Conservation (phyloP, 2,329 filamentous ascomycete genomes). For the Trichoderma simmonsii region DNA sequence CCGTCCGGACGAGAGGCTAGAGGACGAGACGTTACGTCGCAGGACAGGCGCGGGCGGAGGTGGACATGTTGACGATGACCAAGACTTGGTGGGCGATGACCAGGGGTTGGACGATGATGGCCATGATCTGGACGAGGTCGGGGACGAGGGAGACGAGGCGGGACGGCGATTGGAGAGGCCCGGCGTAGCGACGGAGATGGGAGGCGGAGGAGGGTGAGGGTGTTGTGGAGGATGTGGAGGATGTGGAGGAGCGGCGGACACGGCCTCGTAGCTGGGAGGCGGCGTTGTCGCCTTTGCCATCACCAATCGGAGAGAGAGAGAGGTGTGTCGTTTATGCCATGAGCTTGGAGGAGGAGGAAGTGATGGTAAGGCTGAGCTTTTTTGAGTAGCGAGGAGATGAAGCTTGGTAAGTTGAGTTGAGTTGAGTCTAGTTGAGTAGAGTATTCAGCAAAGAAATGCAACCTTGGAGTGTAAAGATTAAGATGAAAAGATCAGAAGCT, state of each 20-base stretch:
- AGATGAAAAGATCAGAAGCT: neutral
- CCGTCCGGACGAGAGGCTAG: neutral
- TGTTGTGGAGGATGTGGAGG: neutral
- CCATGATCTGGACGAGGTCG: neutral
- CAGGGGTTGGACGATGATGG: neutral
- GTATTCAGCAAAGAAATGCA: neutral
- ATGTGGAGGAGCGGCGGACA: conserved; percentile 14
- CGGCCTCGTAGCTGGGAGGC: conserved; percentile 23
- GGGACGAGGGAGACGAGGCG: neutral
- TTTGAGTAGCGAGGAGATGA: neutral
- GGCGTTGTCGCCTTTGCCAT: conserved; percentile 22
- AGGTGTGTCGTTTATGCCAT: conserved; percentile 23
- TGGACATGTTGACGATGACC: neutral
- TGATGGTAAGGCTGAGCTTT: neutral
- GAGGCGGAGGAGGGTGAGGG: neutral
- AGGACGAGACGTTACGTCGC: neutral
- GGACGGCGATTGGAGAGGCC: neutral
- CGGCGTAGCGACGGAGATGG: conserved; percentile 16
- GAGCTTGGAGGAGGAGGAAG: neutral
- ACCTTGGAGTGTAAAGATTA: neutral
- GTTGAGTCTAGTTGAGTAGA: neutral
- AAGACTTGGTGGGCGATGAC: neutral
- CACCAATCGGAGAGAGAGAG: neutral
- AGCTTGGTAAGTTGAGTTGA: neutral
- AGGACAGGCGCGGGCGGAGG: neutral